Evolutionary conservation across 345 rosid genomes (phyloP).

Genomic region (Linum lewisii): DNA sequence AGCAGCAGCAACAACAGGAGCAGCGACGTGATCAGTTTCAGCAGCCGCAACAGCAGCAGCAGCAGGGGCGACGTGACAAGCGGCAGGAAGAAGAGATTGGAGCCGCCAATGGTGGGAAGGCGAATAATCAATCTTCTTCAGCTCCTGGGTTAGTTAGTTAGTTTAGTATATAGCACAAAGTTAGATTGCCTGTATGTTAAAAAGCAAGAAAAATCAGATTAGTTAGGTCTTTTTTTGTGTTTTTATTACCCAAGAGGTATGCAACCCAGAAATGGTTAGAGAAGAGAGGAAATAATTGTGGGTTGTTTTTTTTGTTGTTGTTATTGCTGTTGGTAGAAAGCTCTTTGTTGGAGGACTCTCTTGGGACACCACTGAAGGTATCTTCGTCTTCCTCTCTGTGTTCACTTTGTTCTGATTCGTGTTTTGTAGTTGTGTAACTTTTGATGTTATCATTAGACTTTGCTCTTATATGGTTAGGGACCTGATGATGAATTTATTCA

Average conservation of each 20-base stretch:
- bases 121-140: slow-evolving; percentile 6
- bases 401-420: neutral
- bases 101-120: slow-evolving; percentile 5
- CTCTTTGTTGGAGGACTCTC: slow-evolving; percentile 30
- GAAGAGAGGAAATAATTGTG: slow-evolving; percentile 7
- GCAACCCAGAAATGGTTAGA: neutral
- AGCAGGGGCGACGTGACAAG: neutral
- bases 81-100: neutral
- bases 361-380: slow-evolving; percentile 27
- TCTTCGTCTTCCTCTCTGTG: neutral
- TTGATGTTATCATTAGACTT: neutral
- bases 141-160: slow-evolving; percentile 23
- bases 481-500: neutral
- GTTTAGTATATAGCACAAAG: neutral
- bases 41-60: slow-evolving; percentile 5
- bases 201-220: too few species aligned
- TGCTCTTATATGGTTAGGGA: too few species aligned
- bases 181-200: neutral
- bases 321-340: slow-evolving; percentile 17
- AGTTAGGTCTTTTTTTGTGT: neutral
- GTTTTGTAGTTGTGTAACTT: neutral
- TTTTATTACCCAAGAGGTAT: neutral
- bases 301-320: slow-evolving; percentile 9
- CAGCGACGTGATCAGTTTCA: too few species aligned
- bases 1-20: slow-evolving; percentile 5